Percentiles rank a stretch among this genome's conserved stretches.
Evolutionary conservation across 2,329 filamentous ascomycete species (phyloP).

Genomic region (Ascocoryne sarcoides): DNA sequence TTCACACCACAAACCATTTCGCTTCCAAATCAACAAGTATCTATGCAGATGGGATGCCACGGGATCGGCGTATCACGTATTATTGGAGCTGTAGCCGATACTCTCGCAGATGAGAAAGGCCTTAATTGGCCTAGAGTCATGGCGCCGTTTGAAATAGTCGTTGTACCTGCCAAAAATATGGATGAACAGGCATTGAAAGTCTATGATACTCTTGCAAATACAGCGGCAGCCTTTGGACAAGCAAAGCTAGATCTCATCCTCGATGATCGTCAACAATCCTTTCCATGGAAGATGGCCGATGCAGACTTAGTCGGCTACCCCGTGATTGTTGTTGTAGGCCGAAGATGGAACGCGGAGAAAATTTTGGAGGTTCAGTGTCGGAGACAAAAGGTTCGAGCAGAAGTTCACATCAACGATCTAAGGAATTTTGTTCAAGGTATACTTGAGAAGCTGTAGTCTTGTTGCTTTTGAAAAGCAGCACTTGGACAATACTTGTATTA

Average conservation of each 20-base stretch:
- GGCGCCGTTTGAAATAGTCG: conserved; percentile 70
- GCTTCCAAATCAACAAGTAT: conserved; percentile 29
- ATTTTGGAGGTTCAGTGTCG: conserved; percentile 28
- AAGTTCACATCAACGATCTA: conserved; percentile 19
- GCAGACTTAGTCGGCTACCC: conserved; percentile 87
- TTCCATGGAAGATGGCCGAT: conserved; percentile 84
- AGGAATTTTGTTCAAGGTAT: conserved; percentile 10
- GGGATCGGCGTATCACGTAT: conserved; percentile 90
- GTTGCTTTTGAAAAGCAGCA: too few relatives aligned
- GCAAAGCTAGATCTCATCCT: conserved; percentile 53
- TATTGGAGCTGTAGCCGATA: conserved; percentile 75
- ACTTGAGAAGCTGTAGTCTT: conserved; percentile 18
- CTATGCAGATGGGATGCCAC: conserved; percentile 91
- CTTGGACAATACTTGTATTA: too few relatives aligned
- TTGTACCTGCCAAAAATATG: conserved; percentile 47
- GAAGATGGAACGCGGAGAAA: conserved; percentile 43
- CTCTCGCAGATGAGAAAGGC: conserved; percentile 60
- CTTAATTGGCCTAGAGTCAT: conserved; percentile 84
- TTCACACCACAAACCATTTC: neutral
- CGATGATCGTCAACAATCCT: conserved; percentile 60
- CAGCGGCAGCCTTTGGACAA: conserved; percentile 1
- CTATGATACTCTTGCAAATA: conserved; percentile 48
- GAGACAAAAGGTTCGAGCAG: conserved; percentile 16
- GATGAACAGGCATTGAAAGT: conserved; percentile 45
- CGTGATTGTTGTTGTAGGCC: conserved; percentile 70